A percentile compares a stretch with the other conserved stretches of the same genome.
Evolutionary conservation across 257 asterid genomes (phyloP).

Genomic region (Plantago major): DNA sequence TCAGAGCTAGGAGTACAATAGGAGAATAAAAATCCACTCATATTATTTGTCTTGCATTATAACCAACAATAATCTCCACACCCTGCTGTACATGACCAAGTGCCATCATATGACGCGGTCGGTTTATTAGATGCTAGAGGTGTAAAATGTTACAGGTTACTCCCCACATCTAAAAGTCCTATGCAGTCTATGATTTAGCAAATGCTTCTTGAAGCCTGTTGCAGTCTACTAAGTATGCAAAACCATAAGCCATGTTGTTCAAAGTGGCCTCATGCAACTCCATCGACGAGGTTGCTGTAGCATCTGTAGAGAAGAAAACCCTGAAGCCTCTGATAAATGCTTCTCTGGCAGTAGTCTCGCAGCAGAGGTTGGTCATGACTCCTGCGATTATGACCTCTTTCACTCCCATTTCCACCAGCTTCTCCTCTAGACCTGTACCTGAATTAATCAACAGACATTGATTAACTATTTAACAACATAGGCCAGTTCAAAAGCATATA

Average conservation of each 20-base stretch:
- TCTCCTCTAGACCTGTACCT: constrained; percentile 67
- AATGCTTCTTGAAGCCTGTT: constrained; percentile 37
- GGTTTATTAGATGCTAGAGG: too few species aligned
- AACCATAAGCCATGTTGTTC: constrained; percentile 76
- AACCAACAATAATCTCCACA: too few species aligned
- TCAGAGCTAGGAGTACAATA: too few species aligned
- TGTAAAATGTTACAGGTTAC: too few species aligned
- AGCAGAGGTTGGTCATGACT: constrained; percentile 74
- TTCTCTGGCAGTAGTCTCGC: constrained; percentile 79
- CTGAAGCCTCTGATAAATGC: constrained; percentile 66
- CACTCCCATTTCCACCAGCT: constrained; percentile 44
- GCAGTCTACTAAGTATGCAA: constrained; percentile 63
- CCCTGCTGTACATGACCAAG: too few species aligned
- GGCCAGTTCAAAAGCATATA: too few species aligned
- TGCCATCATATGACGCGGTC: too few species aligned
- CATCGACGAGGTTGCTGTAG: constrained; percentile 55
- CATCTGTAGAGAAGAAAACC: constrained; percentile 71
- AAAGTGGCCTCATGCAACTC: constrained; percentile 71
- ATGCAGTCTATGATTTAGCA: constrained; percentile 23
- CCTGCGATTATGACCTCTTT: constrained; percentile 74
- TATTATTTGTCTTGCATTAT: not conserved
- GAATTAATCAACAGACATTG: not conserved
- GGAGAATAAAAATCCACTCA: too few species aligned
- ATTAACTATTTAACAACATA: too few species aligned
- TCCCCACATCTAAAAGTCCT: too few species aligned